phyloP scores from a whole-genome alignment of 139 green algal species.

The Asterochloris sp. region DNA sequence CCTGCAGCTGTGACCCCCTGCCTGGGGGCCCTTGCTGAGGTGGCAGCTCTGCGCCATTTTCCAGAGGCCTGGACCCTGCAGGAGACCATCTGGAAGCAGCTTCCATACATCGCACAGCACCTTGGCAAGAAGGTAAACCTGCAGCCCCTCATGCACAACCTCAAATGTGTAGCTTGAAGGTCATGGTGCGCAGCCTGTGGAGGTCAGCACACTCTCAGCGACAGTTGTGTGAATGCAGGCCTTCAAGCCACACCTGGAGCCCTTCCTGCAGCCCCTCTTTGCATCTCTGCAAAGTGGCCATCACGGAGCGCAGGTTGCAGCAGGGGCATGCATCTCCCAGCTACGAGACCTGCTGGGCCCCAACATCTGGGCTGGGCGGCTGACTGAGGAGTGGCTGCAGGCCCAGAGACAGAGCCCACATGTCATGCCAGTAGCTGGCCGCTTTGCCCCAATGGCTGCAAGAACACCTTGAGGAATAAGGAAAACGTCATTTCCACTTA shows the following conservation, averaged over 20 bases:
- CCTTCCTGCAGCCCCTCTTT: conserved; percentile 73
- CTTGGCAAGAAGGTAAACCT: conserved; percentile 54
- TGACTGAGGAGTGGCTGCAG: conserved; percentile 46
- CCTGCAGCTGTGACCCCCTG: conserved; percentile 39
- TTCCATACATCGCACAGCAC: conserved; percentile 62
- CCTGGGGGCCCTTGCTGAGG: conserved; percentile 60
- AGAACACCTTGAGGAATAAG: too few species aligned
- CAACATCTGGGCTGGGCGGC: conserved; percentile 51
- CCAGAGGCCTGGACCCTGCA: conserved; percentile 61
- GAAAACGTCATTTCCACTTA: too few species aligned
- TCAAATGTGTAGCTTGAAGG: too few species aligned
- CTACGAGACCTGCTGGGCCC: conserved; percentile 70
- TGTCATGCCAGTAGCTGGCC: conserved; percentile 34
- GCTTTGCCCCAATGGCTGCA: too few species aligned
- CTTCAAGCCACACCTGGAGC: conserved; percentile 77
- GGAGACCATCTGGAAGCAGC: conserved; percentile 71
- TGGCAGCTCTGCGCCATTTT: conserved; percentile 63
- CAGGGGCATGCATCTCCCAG: conserved; percentile 41
- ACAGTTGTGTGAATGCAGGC: conserved; percentile 25
- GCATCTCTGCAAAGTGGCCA: conserved; percentile 60
- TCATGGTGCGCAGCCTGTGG: background rate
- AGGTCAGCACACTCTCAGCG: too few species aligned
- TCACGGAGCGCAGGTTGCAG: conserved; percentile 61
- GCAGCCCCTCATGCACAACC: too few species aligned
- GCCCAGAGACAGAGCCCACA: conserved; percentile 32